phyloP scores from a whole-genome alignment of 345 rosid genomes.

The Dimocarpus longan region DNA sequence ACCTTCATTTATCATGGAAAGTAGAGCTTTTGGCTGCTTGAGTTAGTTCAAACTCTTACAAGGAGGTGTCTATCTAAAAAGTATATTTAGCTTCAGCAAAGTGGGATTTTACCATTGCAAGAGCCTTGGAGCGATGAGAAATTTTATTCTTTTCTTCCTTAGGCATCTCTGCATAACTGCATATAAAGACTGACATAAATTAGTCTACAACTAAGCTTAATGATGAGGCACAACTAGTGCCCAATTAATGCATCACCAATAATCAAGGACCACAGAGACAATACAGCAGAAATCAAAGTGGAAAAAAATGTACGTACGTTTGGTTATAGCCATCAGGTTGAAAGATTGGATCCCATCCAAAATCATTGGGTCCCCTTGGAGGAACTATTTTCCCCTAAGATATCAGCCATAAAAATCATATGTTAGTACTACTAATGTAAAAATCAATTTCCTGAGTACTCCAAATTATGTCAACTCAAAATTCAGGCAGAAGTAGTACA shows the following conservation, averaged over 20 bases:
- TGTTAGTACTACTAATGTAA: background rate
- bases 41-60: conserved; percentile 20
- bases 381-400: conserved; percentile 85
- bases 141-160: conserved; percentile 94
- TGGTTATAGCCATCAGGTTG: conserved; percentile 85
- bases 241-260: background rate
- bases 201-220: background rate
- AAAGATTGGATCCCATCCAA: conserved; percentile 98
- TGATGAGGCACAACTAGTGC: background rate
- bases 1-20: background rate
- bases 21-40: conserved; percentile 13
- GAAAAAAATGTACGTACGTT: conserved; percentile 47
- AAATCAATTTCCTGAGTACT: background rate
- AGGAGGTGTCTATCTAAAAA: conserved; percentile 38
- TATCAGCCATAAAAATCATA: conserved; percentile 29
- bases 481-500: background rate
- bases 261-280: background rate
- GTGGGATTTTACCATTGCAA: conserved; percentile 66
- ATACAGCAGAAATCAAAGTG: background rate
- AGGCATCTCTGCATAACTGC: conserved; percentile 84
- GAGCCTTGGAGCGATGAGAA: conserved; percentile 86
- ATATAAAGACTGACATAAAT: conserved; percentile 16
- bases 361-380: conserved; percentile 83
- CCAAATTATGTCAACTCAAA: background rate
- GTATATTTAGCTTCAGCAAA: conserved; percentile 70